Percentiles rank a stretch among this genome's conserved stretches.
Conservation (phyloP, 2,329 filamentous ascomycete species). For the Dothistroma pini region DNA sequence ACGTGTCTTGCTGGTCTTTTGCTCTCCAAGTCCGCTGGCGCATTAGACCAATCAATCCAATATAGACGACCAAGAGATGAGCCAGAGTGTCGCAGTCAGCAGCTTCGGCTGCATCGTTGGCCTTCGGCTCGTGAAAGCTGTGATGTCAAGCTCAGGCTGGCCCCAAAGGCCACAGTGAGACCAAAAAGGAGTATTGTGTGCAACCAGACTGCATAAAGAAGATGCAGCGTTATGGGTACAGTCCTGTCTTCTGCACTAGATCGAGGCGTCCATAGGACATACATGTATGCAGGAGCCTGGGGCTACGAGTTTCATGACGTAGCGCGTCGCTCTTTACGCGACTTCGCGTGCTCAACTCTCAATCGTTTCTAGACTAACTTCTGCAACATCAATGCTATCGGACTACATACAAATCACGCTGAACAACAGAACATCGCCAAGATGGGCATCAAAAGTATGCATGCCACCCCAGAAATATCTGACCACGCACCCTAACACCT, state of each 20-base stretch:
- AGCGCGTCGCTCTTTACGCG: slow-evolving; percentile 1
- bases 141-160: no score
- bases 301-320: background rate
- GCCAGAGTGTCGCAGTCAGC: no score
- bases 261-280: background rate
- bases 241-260: background rate
- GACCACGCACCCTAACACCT: background rate
- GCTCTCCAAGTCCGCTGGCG: no score
- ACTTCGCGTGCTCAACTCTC: slow-evolving; percentile 4
- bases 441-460: slow-evolving; percentile 39
- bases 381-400: background rate
- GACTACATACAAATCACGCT: background rate
- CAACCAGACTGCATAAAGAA: no score
- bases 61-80: no score
- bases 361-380: background rate
- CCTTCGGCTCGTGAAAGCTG: no score
- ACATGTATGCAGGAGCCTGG: background rate
- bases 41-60: no score
- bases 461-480: background rate
- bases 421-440: slow-evolving; percentile 13
- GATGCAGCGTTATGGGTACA: no score
- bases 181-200: no score
- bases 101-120: no score
- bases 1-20: no score
- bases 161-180: no score